These are phyloP conservation scores for Claviceps humidiphila DNA, from an alignment of 2,329 filamentous ascomycete genomes.

Conservation along the genomic window DNA sequence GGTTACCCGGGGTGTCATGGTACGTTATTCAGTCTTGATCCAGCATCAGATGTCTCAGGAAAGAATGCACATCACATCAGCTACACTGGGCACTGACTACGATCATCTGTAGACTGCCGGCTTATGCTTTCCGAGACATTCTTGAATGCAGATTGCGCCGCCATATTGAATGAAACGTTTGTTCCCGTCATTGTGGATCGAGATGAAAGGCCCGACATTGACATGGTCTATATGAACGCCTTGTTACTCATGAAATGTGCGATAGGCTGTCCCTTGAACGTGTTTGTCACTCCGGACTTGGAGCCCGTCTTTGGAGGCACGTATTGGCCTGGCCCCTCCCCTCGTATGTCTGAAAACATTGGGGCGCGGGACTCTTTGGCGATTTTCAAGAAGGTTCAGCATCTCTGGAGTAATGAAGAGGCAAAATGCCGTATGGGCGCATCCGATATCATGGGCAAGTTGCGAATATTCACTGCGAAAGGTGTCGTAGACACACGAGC, in stretches of 20 bases:
- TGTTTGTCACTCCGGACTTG: slow-evolving; percentile 89
- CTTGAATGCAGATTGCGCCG: slow-evolving; percentile 65
- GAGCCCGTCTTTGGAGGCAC: slow-evolving; percentile 93
- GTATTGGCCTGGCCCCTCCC: slow-evolving; percentile 74
- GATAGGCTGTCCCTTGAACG: slow-evolving; percentile 89
- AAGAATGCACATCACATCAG: background rate
- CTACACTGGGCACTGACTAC: slow-evolving; percentile 9
- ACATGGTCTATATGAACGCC: slow-evolving; percentile 97
- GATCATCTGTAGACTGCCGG: slow-evolving; percentile 50
- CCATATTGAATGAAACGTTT: slow-evolving; percentile 73
- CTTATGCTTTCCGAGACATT: slow-evolving; percentile 92
- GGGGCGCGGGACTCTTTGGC: slow-evolving; percentile 52
- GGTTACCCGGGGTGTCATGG: slow-evolving; percentile 94
- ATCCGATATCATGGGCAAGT: slow-evolving; percentile 64
- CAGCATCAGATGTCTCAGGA: background rate
- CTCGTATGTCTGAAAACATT: slow-evolving; percentile 27
- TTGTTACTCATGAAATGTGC: slow-evolving; percentile 82
- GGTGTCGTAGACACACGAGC: slow-evolving; percentile 50
- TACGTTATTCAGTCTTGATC: slow-evolving; percentile 29
- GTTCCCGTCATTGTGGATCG: slow-evolving; percentile 87
- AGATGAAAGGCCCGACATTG: slow-evolving; percentile 86
- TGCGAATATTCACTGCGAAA: slow-evolving; percentile 80
- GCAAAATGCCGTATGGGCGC: slow-evolving; percentile 72
- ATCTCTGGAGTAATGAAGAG: slow-evolving; percentile 72
- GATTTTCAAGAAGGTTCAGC: slow-evolving; percentile 65